Base-by-base conservation (phyloP, 306 rosid genomes). In the Sicyos edulis region DNA sequence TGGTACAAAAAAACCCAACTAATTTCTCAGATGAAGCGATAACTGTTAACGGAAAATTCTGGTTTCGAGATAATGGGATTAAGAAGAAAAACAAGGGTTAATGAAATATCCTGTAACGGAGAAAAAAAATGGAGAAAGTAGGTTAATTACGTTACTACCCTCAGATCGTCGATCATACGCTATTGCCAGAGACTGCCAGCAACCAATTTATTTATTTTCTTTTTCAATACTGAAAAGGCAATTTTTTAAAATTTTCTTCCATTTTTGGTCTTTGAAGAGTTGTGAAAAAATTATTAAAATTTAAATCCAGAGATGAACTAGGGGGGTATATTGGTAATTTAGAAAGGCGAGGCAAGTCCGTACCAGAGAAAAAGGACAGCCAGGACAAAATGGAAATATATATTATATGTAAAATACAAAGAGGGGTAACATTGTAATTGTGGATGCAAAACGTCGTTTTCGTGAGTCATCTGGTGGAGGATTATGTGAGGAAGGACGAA, bases 401-500 rank as follows among this genome's bases (percentile, higher is more conserved):
- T n/a, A n/a, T n/a, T n/a, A n/a, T n/a, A 32, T 32, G 37, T 8
- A 11, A 0, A 14, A 19, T 42, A 72, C 3, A 0, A 52, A 0
- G 0, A 4, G 19, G 98, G 96, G 80, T 2, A 83, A 0, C 2
- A 51, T 7, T 2, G 96, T 79, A 42, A 75, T 49, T 69, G 2
- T 0, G 4, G 0, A 5, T 0, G 6, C 0, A 13, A 15, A 63
- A 32, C 9, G 77, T 72, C 70, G 63, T n/a, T 60, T 77, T 60
- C 76, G 51, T 50, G 50, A 40, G 53, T 75, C 72, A 87, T 86
- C 76, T 77, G 90, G 98, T 88, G 98, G 88, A 92, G 98, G 88
- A 82, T 58, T 85, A 90, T 88, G 34, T 83, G 98, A 87, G 98
- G 96, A 84, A 92, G 98, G 98, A 92, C 93, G 87, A 85, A 84